phyloP scores from a whole-genome alignment of 331 rosid species.

The Malus hybrid region DNA sequence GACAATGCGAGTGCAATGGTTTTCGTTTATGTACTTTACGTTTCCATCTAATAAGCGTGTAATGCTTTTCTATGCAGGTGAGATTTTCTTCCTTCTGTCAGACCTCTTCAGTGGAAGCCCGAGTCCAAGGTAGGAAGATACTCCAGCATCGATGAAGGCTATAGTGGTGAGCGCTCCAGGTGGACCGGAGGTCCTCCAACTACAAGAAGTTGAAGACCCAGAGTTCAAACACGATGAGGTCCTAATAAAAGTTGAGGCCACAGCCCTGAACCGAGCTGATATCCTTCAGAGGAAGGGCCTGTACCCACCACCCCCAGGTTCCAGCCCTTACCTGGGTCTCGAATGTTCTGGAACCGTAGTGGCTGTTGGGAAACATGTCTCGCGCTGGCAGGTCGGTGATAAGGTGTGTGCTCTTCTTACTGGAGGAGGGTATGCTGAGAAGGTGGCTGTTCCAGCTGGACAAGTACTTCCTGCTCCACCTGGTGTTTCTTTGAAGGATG shows the following conservation, averaged over 20 bases:
- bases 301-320: conserved; percentile 64
- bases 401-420: conserved; percentile 85
- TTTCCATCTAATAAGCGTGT: neutral
- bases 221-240: conserved; percentile 53
- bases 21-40: neutral
- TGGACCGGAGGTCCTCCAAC: conserved; percentile 67
- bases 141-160: conserved; percentile 47
- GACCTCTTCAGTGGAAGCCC: neutral
- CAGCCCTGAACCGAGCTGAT: conserved; percentile 77
- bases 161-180: conserved; percentile 66
- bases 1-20: neutral
- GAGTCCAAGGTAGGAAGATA: neutral
- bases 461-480: conserved; percentile 69
- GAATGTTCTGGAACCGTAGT: conserved; percentile 74
- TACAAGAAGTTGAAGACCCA: conserved; percentile 65
- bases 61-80: neutral
- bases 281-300: conserved; percentile 59
- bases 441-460: conserved; percentile 73
- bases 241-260: conserved; percentile 56
- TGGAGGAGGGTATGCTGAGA: conserved; percentile 96
- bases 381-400: conserved; percentile 74
- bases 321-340: conserved; percentile 66
- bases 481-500: conserved; percentile 67
- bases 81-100: neutral
- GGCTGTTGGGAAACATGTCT: conserved; percentile 52